A percentile compares a stretch with the other conserved stretches of the same genome.
Conservation (phyloP, 306 rosid species). For the Cicer yamashitae region DNA sequence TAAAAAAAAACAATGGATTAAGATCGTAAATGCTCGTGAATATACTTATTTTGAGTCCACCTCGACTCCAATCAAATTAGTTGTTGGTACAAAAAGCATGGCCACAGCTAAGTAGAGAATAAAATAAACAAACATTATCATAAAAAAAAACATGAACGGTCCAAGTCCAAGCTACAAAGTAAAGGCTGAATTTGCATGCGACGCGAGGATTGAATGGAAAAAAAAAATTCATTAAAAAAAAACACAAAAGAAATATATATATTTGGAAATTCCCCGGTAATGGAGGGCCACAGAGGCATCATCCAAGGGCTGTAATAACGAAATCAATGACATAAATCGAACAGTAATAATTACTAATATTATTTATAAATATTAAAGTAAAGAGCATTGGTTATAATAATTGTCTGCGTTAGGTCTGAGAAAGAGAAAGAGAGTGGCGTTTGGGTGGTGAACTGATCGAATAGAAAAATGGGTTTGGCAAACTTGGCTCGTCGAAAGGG, state of each 20-base stretch:
- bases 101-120: not conserved
- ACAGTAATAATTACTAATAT: not conserved
- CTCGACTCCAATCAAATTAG: not conserved
- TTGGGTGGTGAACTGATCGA: not conserved
- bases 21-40: too few species aligned
- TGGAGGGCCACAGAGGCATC: slow-evolving; percentile 9
- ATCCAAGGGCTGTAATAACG: slow-evolving; percentile 1
- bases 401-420: slow-evolving; percentile 17
- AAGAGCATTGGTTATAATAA: not conserved
- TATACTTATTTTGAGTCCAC: not conserved
- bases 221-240: not conserved
- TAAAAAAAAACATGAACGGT: slow-evolving; percentile 42
- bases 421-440: slow-evolving; percentile 1
- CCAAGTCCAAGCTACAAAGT: not conserved
- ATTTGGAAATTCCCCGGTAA: not conserved
- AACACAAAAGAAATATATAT: too few species aligned
- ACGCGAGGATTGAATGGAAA: not conserved
- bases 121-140: slow-evolving; percentile 20
- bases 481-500: slow-evolving; percentile 86
- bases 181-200: slow-evolving; percentile 21
- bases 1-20: too few species aligned
- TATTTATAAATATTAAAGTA: slow-evolving; percentile 12
- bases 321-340: not conserved
- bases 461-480: slow-evolving; percentile 68
- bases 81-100: not conserved